Conservation (phyloP, 257 asterid genomes). For the Gentiana straminea region DNA sequence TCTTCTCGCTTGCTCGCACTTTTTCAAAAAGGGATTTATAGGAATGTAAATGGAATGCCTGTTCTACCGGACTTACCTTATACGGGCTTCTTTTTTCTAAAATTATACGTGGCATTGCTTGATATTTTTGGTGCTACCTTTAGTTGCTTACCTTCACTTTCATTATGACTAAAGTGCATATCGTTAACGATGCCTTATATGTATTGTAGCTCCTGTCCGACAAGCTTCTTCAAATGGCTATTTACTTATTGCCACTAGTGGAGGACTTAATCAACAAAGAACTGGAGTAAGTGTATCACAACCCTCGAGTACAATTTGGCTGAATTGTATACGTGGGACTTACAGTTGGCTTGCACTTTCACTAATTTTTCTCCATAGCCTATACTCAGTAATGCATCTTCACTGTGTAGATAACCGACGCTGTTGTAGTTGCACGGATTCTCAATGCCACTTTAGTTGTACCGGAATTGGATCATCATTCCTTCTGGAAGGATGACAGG, state of each 20-base stretch:
- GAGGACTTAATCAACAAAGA: slow-evolving; percentile 97
- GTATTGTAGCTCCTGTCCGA: slow-evolving; percentile 58
- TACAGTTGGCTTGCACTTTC: slow-evolving; percentile 9
- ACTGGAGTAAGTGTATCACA: slow-evolving; percentile 67
- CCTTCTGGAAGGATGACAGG: slow-evolving; percentile 99
- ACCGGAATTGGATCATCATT: slow-evolving; percentile 94
- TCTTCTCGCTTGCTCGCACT: too few species aligned
- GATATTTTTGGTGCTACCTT: neutral
- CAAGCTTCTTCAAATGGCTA: slow-evolving; percentile 82
- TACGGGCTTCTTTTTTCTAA: too few species aligned
- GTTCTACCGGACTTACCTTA: too few species aligned
- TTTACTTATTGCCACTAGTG: slow-evolving; percentile 95
- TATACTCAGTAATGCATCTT: slow-evolving; percentile 12
- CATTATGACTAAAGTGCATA: slow-evolving; percentile 4
- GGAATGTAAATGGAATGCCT: too few species aligned
- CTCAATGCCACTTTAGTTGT: slow-evolving; percentile 92
- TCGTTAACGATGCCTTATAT: slow-evolving; percentile 21
- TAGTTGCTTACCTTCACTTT: slow-evolving; percentile 1
- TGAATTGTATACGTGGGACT: slow-evolving; percentile 2
- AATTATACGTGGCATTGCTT: too few species aligned
- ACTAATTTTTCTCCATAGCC: slow-evolving; percentile 11
- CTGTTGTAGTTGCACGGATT: slow-evolving; percentile 94
- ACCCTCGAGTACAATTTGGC: slow-evolving; percentile 8
- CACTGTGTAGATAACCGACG: slow-evolving; percentile 81
- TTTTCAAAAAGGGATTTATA: too few species aligned